These are phyloP conservation scores for Amoebophrya sp. DNA, from an alignment of 169 alveolate genomes.

Conservation along the genomic window DNA sequence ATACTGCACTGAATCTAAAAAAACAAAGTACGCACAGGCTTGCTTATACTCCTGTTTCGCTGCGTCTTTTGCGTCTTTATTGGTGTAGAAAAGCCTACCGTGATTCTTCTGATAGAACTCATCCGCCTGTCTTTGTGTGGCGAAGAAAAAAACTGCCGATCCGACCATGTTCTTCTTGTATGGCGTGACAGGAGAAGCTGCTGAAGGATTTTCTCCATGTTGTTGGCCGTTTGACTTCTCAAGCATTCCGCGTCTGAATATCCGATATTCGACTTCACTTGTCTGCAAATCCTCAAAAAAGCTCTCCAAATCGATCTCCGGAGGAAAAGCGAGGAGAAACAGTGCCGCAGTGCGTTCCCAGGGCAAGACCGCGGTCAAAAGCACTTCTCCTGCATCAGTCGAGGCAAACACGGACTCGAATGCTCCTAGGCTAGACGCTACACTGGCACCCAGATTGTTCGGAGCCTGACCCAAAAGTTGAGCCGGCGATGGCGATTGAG, in stretches of 20 bases:
- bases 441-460: not conserved
- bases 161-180: not conserved
- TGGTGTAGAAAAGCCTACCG: not conserved
- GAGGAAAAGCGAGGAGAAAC: not conserved
- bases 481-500: too few species aligned
- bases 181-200: too few species aligned
- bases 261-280: not conserved
- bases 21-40: not conserved
- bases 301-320: not conserved
- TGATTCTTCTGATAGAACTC: not conserved
- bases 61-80: not conserved
- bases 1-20: not conserved
- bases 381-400: not conserved
- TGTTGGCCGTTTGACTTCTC: not conserved
- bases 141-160: not conserved
- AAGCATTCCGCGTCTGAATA: too few species aligned
- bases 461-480: too few species aligned
- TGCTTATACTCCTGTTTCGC: not conserved
- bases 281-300: not conserved
- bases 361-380: slow-evolving; percentile 11
- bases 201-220: not conserved
- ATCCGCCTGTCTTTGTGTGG: not conserved
- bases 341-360: slow-evolving; percentile 16
- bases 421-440: not conserved
- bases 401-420: not conserved